phyloP scores from a whole-genome alignment of 164 flowering plant genomes.

The Taxillus chinensis region DNA sequence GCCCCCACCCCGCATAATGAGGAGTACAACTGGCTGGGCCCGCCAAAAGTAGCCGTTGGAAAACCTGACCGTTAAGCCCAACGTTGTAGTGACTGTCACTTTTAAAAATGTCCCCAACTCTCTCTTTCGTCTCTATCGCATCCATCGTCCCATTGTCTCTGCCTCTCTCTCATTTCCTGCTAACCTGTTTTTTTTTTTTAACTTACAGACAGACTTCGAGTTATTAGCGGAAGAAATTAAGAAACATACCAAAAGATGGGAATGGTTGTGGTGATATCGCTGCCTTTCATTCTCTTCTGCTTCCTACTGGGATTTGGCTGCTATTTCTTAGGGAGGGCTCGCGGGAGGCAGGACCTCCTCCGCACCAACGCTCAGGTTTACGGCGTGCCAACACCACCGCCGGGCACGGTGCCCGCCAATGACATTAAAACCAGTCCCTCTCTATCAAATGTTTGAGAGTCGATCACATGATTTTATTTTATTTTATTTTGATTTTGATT shows the following conservation, averaged over 20 bases:
- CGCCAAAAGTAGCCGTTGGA: constrained; percentile 22
- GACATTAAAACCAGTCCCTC: too few species aligned
- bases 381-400: constrained; percentile 43
- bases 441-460: too few species aligned
- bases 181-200: too few species aligned
- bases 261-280: constrained; percentile 55
- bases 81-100: neutral
- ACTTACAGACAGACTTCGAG: too few species aligned
- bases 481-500: too few species aligned
- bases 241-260: constrained; percentile 31
- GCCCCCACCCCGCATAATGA: constrained; percentile 2
- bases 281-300: constrained; percentile 48
- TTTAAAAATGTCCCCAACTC: constrained; percentile 1
- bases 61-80: constrained; percentile 14
- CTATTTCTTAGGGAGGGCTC: constrained; percentile 46
- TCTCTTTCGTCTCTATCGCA: neutral
- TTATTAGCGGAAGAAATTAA: neutral
- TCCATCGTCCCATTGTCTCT: neutral
- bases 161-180: neutral
- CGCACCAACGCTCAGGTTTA: constrained; percentile 31
- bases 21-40: neutral
- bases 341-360: constrained; percentile 40
- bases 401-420: constrained; percentile 10
- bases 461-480: too few species aligned
- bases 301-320: constrained; percentile 58